Evolutionary conservation across 441 rosid species (phyloP).

Genomic region (Sinapis alba): DNA sequence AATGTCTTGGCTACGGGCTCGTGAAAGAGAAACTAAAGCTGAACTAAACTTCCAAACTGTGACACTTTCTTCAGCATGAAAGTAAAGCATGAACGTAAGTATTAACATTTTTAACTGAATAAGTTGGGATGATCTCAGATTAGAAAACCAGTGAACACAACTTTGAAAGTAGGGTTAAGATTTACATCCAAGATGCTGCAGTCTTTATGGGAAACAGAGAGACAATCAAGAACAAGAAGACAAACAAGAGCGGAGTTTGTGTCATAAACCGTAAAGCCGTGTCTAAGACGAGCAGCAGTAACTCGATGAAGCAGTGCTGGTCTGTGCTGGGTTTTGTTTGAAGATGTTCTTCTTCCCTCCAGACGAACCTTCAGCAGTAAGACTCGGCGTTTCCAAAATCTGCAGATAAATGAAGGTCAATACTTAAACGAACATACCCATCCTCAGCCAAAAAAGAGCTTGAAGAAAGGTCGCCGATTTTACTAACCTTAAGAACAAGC

Average conservation of each 20-base stretch:
- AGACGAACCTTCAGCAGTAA: slow-evolving; percentile 74
- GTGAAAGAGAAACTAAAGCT: neutral
- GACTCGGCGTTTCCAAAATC: slow-evolving; percentile 92
- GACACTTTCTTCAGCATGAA: neutral
- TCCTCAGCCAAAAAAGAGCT: neutral
- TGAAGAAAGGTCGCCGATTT: neutral
- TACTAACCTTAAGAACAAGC: slow-evolving; percentile 68
- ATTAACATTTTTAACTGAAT: neutral
- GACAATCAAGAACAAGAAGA: slow-evolving; percentile 28
- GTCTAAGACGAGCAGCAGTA: slow-evolving; percentile 65
- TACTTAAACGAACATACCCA: neutral
- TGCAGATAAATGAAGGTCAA: slow-evolving; percentile 30
- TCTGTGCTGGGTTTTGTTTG: slow-evolving; percentile 68
- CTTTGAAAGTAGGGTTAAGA: slow-evolving; percentile 27
- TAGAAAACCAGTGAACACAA: slow-evolving; percentile 22
- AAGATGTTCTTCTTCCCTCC: slow-evolving; percentile 87
- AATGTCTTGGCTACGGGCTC: neutral
- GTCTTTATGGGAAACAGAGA: slow-evolving; percentile 13
- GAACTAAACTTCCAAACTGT: neutral
- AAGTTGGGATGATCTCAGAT: neutral
- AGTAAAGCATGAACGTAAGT: neutral
- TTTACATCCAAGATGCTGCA: slow-evolving; percentile 38
- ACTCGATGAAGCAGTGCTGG: slow-evolving; percentile 51
- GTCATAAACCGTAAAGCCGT: slow-evolving; percentile 20
- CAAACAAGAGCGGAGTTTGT: slow-evolving; percentile 18